phyloP scores from a whole-genome alignment of 495 filamentous ascomycete species.

The Xylaria telfairii region DNA sequence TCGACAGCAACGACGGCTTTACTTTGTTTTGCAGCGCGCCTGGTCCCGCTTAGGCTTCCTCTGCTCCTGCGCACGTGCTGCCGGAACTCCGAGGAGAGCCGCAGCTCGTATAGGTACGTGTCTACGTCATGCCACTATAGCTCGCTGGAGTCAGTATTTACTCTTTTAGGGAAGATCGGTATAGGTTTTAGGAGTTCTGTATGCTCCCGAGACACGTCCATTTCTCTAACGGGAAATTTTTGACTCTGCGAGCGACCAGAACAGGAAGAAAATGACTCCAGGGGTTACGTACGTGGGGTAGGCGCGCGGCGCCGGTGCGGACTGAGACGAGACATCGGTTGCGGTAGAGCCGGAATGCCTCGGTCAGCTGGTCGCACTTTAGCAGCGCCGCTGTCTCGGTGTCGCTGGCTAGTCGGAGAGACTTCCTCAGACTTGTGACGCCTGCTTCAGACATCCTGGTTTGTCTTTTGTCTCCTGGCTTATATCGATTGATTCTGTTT shows the following conservation, averaged over 20 bases:
- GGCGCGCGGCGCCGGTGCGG: background rate
- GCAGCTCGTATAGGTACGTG: conserved; percentile 12
- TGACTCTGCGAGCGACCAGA: no score
- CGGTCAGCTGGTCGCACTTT: background rate
- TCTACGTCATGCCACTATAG: conserved; percentile 20
- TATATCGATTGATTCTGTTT: background rate
- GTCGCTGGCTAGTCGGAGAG: background rate
- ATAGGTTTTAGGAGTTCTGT: no score
- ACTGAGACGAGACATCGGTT: conserved; percentile 16
- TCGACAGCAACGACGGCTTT: no score
- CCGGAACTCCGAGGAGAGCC: conserved; percentile 8
- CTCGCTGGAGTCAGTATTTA: no score
- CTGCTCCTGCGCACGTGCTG: background rate
- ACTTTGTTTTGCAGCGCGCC: no score
- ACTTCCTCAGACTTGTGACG: background rate
- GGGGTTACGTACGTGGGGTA: no score
- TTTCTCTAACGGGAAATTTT: no score
- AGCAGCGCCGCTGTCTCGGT: background rate
- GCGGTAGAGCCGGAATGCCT: conserved; percentile 14
- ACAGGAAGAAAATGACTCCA: no score
- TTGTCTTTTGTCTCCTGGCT: background rate
- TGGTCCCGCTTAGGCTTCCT: background rate
- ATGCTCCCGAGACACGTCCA: no score
- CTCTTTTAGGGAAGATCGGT: no score
- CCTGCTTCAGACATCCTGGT: background rate